Evolutionary conservation across 2,329 filamentous ascomycete genomes (phyloP), one percentile per base, ranked within the genome.

Genomic region (Aspergillus spinulosporus): DNA sequence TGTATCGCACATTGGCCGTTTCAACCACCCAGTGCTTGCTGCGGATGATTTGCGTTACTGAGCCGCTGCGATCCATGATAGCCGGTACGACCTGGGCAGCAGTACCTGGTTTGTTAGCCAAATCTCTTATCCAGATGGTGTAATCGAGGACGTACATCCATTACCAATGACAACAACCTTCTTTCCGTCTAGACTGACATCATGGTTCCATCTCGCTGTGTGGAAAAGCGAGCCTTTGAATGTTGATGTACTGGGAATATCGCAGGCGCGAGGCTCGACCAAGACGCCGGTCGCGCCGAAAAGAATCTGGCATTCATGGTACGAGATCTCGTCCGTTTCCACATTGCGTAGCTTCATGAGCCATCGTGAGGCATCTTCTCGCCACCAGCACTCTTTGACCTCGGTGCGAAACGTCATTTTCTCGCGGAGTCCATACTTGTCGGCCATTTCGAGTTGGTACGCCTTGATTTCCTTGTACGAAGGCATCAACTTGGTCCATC

Each of bases 41-140:
- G 28, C 82, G 73, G 75, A 85, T 80, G 4, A 86, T 66, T 59
- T 86, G 83, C 0, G 81, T 83, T 1, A 85, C 74, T 5, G 78
- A 78, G 59, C 79, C 82, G 7, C 77, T 80, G 31, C 75, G 76
- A 49, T 53, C 34, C 9, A 42, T 34, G 6, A 68, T 52, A 2
- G 63, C 58, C 1, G 66, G 66, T 3, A 68, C 63, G 12, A 68
- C 63, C 49, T 68, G 66, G 1, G 66, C 58, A n/a, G 59, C 66
- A 6, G 64, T 67, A 32, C 65, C 66, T 66, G 4, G 7, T 21
- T 21, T 21, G 21, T 21, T 21, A 21, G 21, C 21, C 21, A 21
- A 21, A 21, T 21, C 21, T 21, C 21, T 21, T 21, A 21, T 21
- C 21, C 21, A 21, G 21, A 21, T 21, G 21, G 21, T 21, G 21